Evolutionary conservation across 192 early-diverging fungal genomes (phyloP), one percentile per base, ranked within the genome.

Genomic region (Umbelopsis sp.): DNA sequence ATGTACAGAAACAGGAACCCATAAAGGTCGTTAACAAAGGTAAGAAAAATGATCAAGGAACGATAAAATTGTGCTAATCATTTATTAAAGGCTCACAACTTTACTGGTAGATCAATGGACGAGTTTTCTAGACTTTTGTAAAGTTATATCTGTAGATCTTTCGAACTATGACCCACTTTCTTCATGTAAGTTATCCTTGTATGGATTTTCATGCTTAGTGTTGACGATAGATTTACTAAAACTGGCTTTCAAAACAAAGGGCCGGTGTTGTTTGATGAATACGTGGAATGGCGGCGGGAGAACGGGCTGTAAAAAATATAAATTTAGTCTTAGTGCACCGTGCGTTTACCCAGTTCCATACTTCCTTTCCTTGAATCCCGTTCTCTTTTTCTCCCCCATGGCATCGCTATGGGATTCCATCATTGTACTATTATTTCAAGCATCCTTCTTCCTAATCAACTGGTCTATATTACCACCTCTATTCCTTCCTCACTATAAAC

Each of bases 21-120:
- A 69, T 76, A 16, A 71, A 71, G 54, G 74, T 76, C 16, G 71
- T 76, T n/a, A 76, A 76, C 24, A 76, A 76, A 31, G 70, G 70
- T 71, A 32, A 71, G 34, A 26, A 25, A 10, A 10, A 21, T 0
- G 54, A 41, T 7, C 38, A 54, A 10, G 49, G 31, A 3, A 2
- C n/a, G n/a, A n/a, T n/a, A n/a, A n/a, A n/a, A 24, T 68, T 45
- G n/a, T 2, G 24, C 4, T 3, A 0, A 8, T 21, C 8, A 31
- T 44, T 11, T 38, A 21, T 44, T 44, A 11, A 12, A 44, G 5
- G 43, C 12, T 44, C 12, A 44, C 43, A 5, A 5, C 12, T 44
- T 44, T 45, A 24, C n/a, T 17, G 21, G 45, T 11, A 70, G 74
- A 76, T 49, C 74, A 76, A 68, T 76, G 74, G 74, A 45, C 52